A percentile compares a stretch with the other conserved stretches of the same genome.
Conservation (phyloP, 371 early-diverging fungal genomes). For the Mortierella sp. region DNA sequence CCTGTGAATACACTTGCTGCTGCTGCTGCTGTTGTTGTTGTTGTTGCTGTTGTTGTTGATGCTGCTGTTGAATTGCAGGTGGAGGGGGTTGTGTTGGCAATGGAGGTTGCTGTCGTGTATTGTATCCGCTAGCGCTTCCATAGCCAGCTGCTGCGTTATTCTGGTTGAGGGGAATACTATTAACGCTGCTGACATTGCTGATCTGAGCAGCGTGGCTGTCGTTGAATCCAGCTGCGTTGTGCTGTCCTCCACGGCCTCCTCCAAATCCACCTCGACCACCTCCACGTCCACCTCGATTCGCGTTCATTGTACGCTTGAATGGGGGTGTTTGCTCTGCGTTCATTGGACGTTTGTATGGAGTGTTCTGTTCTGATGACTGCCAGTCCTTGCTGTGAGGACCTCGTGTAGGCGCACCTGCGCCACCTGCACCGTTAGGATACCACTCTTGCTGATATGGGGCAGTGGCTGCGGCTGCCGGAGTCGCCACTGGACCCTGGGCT, state of each 20-base stretch:
- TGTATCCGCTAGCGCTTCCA: slow-evolving; percentile 23
- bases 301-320: slow-evolving; percentile 33
- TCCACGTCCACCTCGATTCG: slow-evolving; percentile 41
- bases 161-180: slow-evolving; percentile 39
- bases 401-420: slow-evolving; percentile 18
- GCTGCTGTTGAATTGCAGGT: slow-evolving; percentile 40
- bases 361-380: background rate
- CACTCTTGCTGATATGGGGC: slow-evolving; percentile 47
- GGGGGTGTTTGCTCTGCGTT: slow-evolving; percentile 30
- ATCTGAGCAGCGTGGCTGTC: slow-evolving; percentile 6
- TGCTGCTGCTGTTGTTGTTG: slow-evolving; percentile 22
- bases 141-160: slow-evolving; percentile 19
- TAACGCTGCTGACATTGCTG: slow-evolving; percentile 24
- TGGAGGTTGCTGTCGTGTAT: slow-evolving; percentile 47
- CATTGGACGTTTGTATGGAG: slow-evolving; percentile 1
- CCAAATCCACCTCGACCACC: slow-evolving; percentile 41
- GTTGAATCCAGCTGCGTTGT: slow-evolving; percentile 22
- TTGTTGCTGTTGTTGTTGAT: slow-evolving; percentile 23
- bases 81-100: slow-evolving; percentile 44
- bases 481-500: slow-evolving; percentile 22
- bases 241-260: slow-evolving; percentile 38
- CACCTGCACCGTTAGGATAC: slow-evolving; percentile 27
- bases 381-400: slow-evolving; percentile 10
- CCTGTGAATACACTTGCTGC: slow-evolving; percentile 37
- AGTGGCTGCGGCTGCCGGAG: slow-evolving; percentile 2